Percentiles rank a stretch among this genome's conserved stretches.
These are phyloP conservation scores for Heracleum sosnowskyi DNA, from an alignment of 129 eudicot genomes.

Conservation along the genomic window DNA sequence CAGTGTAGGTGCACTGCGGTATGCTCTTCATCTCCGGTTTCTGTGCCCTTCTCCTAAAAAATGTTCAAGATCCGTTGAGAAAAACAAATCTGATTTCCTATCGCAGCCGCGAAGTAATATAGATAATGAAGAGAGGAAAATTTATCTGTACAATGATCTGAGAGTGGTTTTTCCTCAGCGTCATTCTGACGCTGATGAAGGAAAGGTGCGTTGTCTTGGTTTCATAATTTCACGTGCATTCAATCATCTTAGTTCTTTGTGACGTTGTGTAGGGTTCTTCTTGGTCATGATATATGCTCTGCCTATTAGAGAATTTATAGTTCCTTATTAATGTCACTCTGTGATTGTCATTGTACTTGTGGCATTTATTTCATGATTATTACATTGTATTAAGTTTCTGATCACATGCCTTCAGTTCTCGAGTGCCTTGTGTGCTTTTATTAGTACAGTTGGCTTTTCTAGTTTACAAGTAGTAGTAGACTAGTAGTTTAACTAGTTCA, in stretches of 20 bases:
- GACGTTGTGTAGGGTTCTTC: background rate
- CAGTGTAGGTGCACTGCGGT: conserved; percentile 60
- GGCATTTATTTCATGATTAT: background rate
- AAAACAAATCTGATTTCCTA: conserved; percentile 24
- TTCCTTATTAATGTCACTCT: background rate
- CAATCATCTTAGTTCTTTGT: background rate
- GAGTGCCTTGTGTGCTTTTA: background rate
- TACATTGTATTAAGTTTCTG: background rate
- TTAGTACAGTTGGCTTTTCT: background rate
- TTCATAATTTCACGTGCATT: background rate
- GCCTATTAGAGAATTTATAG: background rate
- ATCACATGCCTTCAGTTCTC: background rate
- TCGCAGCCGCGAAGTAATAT: conserved; percentile 21
- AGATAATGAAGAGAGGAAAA: conserved; percentile 29
- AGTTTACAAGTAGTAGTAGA: background rate
- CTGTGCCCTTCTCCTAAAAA: conserved; percentile 55
- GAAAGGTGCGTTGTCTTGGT: conserved; percentile 46
- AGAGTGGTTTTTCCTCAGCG: conserved; percentile 87
- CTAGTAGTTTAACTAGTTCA: background rate
- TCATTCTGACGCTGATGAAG: conserved; percentile 76
- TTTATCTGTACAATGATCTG: conserved; percentile 59
- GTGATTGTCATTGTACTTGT: background rate
- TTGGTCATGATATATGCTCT: background rate
- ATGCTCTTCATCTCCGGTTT: conserved; percentile 85
- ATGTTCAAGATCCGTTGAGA: conserved; percentile 30